Evolutionary conservation across 1,139 yeast genomes (phyloP).

Genomic region (Candida sanyaensis): DNA sequence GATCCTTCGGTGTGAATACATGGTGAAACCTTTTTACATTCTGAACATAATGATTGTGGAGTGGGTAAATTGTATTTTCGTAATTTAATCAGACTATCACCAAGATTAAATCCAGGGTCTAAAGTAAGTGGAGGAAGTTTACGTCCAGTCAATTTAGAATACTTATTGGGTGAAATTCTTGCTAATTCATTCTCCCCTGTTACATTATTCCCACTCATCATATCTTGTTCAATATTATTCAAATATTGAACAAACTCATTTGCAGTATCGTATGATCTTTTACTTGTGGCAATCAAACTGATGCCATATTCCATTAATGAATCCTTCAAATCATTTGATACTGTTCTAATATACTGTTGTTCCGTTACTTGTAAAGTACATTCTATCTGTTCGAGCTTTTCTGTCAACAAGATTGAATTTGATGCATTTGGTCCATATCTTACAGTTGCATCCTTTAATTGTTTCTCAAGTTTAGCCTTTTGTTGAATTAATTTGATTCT

Average conservation of each 20-base stretch:
- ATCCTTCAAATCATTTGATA: slow-evolving; percentile 45
- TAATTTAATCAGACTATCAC: slow-evolving; percentile 7
- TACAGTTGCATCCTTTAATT: slow-evolving; percentile 41
- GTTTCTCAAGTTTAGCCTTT: slow-evolving; percentile 35
- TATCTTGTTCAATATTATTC: slow-evolving; percentile 5
- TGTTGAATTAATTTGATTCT: slow-evolving; percentile 34
- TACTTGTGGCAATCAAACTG: slow-evolving; percentile 35
- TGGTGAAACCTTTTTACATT: slow-evolving; percentile 12
- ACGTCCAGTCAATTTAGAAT: slow-evolving; percentile 10
- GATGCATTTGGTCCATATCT: slow-evolving; percentile 48
- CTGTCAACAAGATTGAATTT: slow-evolving; percentile 39
- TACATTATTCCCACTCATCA: background rate
- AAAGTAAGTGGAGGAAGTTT: slow-evolving; percentile 1
- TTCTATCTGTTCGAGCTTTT: slow-evolving; percentile 50
- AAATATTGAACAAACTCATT: slow-evolving; percentile 24
- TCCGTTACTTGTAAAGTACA: slow-evolving; percentile 52
- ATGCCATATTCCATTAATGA: slow-evolving; percentile 44
- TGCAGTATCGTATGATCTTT: slow-evolving; percentile 30
- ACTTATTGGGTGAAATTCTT: slow-evolving; percentile 13
- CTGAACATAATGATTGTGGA: slow-evolving; percentile 14
- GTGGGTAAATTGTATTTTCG: slow-evolving; percentile 13
- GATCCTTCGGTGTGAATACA: slow-evolving; percentile 10
- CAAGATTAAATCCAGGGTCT: slow-evolving; percentile 1
- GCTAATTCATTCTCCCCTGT: slow-evolving; percentile 9
- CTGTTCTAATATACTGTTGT: slow-evolving; percentile 49